phyloP scores from a whole-genome alignment of 306 rosid genomes.

The Trifolium repens region DNA sequence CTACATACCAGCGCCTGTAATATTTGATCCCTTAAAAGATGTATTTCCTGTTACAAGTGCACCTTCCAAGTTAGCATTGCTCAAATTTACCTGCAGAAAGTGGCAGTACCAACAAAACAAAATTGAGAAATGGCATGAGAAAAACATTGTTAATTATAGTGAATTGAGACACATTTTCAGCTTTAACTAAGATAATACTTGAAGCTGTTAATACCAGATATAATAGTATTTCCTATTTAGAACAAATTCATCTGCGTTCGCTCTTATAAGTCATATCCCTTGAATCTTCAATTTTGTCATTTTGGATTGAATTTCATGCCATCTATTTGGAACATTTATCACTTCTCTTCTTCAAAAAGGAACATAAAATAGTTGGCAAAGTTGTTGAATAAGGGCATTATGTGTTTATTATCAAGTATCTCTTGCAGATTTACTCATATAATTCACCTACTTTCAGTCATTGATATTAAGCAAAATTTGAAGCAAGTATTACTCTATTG shows the following conservation, averaged over 20 bases:
- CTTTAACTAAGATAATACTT: conserved; percentile 4
- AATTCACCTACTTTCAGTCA: not conserved
- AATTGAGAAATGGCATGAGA: conserved; percentile 15
- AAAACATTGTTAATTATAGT: not conserved
- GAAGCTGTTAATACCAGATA: conserved; percentile 18
- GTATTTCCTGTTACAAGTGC: conserved; percentile 93
- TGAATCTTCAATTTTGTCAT: conserved; percentile 1
- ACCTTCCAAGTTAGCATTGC: conserved; percentile 93
- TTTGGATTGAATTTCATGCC: not conserved
- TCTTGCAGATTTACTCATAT: not conserved
- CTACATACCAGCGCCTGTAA: conserved; percentile 82
- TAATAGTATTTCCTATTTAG: not conserved
- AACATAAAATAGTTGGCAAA: not conserved
- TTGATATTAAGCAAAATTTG: conserved; percentile 7
- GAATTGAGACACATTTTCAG: conserved; percentile 12
- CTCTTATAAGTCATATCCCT: not conserved
- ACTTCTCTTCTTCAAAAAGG: conserved; percentile 3
- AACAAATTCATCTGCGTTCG: conserved; percentile 16
- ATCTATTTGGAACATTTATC: not conserved
- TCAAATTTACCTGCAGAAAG: conserved; percentile 77
- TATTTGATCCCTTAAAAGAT: conserved; percentile 78
- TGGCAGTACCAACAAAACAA: conserved; percentile 11
- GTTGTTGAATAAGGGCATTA: conserved; percentile 32
- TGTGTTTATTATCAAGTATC: not conserved
- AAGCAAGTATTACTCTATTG: too few relatives aligned